Conservation (phyloP, 2,329 filamentous ascomycete genomes). For the Emmonsiellopsis sp. region DNA sequence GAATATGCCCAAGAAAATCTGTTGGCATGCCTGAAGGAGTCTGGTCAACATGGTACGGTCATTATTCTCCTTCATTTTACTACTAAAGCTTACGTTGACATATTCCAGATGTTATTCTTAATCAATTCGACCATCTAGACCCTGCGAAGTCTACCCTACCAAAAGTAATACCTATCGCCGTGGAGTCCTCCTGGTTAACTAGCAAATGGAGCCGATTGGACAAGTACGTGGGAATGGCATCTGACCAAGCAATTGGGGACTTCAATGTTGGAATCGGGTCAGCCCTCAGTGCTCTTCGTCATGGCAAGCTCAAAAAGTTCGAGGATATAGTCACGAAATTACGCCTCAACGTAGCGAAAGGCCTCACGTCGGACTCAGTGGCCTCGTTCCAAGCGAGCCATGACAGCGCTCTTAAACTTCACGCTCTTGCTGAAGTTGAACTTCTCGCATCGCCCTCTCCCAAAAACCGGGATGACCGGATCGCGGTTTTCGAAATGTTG, state of each 20-base stretch:
- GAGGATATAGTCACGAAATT: conserved; percentile 52
- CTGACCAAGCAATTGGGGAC: conserved; percentile 42
- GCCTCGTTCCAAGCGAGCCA: conserved; percentile 77
- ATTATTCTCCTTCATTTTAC: neutral
- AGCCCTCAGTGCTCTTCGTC: conserved; percentile 53
- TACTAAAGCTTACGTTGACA: neutral
- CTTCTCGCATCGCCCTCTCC: conserved; percentile 36
- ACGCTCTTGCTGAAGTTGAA: conserved; percentile 81
- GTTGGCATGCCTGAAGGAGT: conserved; percentile 81
- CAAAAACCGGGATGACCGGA: conserved; percentile 13
- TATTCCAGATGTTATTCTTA: conserved; percentile 65
- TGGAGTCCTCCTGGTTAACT: conserved; percentile 88
- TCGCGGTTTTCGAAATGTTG: conserved; percentile 45
- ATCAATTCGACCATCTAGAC: conserved; percentile 72
- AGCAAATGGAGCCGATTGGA: conserved; percentile 69
- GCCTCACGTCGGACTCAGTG: conserved; percentile 67
- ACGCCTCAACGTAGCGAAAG: conserved; percentile 60
- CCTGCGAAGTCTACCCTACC: conserved; percentile 43
- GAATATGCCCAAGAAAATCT: conserved; percentile 72
- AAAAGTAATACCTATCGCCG: conserved; percentile 69
- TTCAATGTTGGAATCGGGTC: conserved; percentile 77
- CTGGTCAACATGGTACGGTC: conserved; percentile 76
- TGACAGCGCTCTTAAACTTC: conserved; percentile 73
- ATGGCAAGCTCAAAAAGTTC: conserved; percentile 45
- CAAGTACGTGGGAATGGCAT: conserved; percentile 48